A percentile compares a stretch with the other conserved stretches of the same genome.
Conservation (phyloP, 257 asterid species). For the Solanum raphanifolium region DNA sequence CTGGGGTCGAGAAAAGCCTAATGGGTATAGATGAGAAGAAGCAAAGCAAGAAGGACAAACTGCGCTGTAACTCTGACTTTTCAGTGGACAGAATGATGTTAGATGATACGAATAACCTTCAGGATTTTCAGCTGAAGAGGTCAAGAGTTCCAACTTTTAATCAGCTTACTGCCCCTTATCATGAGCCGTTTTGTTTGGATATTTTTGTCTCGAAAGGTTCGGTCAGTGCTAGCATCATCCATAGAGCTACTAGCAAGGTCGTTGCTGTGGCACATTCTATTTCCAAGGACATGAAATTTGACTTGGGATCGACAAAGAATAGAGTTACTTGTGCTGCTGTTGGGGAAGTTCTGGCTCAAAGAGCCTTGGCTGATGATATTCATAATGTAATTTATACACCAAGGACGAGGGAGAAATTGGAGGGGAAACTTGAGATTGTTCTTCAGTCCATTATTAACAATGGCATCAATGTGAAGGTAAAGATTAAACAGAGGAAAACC, state of each 20-base stretch:
- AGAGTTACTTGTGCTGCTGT: slow-evolving; percentile 49
- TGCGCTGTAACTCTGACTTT: neutral
- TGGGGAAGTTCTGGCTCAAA: slow-evolving; percentile 61
- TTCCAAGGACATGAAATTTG: slow-evolving; percentile 84
- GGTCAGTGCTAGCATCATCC: slow-evolving; percentile 69
- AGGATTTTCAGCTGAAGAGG: slow-evolving; percentile 21
- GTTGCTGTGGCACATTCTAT: slow-evolving; percentile 75
- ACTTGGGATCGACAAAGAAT: slow-evolving; percentile 62
- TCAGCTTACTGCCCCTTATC: slow-evolving; percentile 74
- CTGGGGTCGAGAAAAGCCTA: slow-evolving; percentile 8
- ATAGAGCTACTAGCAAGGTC: slow-evolving; percentile 82
- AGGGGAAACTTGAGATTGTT: slow-evolving; percentile 63
- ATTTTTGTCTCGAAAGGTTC: slow-evolving; percentile 59
- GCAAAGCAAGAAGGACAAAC: slow-evolving; percentile 19
- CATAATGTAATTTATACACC: slow-evolving; percentile 71
- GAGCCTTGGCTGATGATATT: slow-evolving; percentile 78
- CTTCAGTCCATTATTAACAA: slow-evolving; percentile 48
- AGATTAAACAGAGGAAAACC: slow-evolving; percentile 52
- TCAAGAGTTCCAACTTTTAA: slow-evolving; percentile 59
- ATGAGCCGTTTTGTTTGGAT: slow-evolving; percentile 82
- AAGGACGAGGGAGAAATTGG: slow-evolving; percentile 58
- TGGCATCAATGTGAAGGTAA: slow-evolving; percentile 73
- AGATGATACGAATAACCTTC: neutral
- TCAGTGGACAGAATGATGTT: neutral
- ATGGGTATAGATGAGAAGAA: slow-evolving; percentile 13